phyloP scores from a whole-genome alignment of 768 basidiomycete species.

The Sporobolomyces roseus region DNA sequence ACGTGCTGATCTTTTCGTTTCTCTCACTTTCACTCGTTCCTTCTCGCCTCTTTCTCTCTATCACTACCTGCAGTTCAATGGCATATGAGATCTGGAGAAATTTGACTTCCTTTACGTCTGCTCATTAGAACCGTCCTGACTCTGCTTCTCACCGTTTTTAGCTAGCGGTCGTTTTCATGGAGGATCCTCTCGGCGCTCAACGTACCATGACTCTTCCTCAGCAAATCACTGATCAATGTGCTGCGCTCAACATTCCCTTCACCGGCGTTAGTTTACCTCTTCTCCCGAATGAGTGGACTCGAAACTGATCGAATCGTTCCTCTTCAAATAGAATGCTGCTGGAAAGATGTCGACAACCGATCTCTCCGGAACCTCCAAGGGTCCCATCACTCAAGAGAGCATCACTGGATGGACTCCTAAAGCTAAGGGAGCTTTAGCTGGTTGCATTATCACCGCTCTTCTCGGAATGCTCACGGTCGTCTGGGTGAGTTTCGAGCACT shows the following conservation, averaged over 20 bases:
- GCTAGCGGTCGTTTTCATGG: constrained; percentile 77
- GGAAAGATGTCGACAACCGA: constrained; percentile 55
- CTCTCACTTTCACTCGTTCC: neutral
- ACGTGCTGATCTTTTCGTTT: neutral
- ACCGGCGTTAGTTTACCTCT: constrained; percentile 54
- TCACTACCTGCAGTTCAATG: constrained; percentile 50
- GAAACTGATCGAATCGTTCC: neutral
- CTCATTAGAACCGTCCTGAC: neutral
- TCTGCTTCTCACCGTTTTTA: neutral
- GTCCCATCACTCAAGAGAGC: constrained; percentile 16
- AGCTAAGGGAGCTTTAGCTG: constrained; percentile 49
- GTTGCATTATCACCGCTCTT: constrained; percentile 75
- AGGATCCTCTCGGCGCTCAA: constrained; percentile 71
- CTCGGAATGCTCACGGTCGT: constrained; percentile 75
- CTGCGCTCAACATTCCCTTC: constrained; percentile 57
- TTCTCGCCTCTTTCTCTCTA: neutral
- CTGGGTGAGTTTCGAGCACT: constrained; percentile 56
- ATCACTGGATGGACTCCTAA: constrained; percentile 34
- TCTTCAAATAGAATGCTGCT: constrained; percentile 63
- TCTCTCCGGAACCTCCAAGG: constrained; percentile 8
- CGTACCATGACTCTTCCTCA: constrained; percentile 58
- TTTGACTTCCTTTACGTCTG: neutral
- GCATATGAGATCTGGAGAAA: constrained; percentile 68
- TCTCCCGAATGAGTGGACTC: neutral
- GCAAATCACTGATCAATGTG: constrained; percentile 67